These are phyloP conservation scores for Suillus subluteus DNA, from an alignment of 768 basidiomycete genomes.

Conservation along the genomic window DNA sequence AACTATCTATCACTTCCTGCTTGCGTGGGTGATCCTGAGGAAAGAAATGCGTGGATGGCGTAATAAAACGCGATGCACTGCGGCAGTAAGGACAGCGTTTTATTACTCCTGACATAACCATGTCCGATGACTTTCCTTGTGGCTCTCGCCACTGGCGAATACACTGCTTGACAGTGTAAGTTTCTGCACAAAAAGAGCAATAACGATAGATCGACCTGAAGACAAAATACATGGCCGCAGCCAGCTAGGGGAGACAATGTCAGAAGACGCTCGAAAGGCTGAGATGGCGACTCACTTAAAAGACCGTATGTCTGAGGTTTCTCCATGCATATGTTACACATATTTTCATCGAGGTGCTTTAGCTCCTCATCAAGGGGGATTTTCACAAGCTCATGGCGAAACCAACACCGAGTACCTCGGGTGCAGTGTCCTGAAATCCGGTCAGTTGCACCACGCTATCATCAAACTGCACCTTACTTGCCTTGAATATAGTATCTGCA, in stretches of 20 bases:
- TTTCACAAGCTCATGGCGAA: slow-evolving; percentile 51
- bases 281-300: slow-evolving; percentile 49
- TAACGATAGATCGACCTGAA: slow-evolving; percentile 48
- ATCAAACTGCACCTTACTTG: slow-evolving; percentile 25
- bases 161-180: slow-evolving; percentile 49
- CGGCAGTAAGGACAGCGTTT: slow-evolving; percentile 86
- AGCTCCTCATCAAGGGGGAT: slow-evolving; percentile 27
- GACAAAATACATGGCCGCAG: slow-evolving; percentile 81
- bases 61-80: slow-evolving; percentile 64
- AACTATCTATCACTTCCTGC: slow-evolving; percentile 50
- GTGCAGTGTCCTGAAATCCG: slow-evolving; percentile 64
- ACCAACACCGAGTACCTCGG: slow-evolving; percentile 76
- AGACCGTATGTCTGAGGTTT: slow-evolving; percentile 70
- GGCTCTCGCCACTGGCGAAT: slow-evolving; percentile 79
- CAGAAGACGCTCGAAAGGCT: background rate
- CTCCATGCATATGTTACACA: slow-evolving; percentile 78
- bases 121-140: slow-evolving; percentile 52
- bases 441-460: slow-evolving; percentile 7
- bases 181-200: slow-evolving; percentile 5
- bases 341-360: slow-evolving; percentile 43
- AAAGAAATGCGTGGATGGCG: slow-evolving; percentile 73
- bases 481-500: slow-evolving; percentile 69
- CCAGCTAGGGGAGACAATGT: slow-evolving; percentile 46
- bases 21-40: slow-evolving; percentile 58
- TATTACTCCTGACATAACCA: slow-evolving; percentile 58